Base-by-base conservation (phyloP, 257 asterid genomes). In the Penstemon eatonii region DNA sequence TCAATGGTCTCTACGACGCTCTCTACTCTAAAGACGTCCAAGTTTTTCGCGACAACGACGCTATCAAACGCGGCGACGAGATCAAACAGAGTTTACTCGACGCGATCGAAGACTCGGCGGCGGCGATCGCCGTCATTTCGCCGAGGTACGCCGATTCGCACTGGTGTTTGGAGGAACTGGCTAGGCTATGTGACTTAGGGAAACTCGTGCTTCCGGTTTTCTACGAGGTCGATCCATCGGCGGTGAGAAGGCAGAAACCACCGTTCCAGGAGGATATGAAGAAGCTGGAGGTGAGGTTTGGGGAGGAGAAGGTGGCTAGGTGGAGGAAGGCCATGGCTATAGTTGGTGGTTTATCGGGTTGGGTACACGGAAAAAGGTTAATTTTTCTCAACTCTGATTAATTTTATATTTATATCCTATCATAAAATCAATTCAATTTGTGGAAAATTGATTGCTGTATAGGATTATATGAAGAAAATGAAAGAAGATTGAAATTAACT, bases 131-230 rank as follows among this genome's bases (percentile, higher is more conserved):
- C 25, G 79, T 78, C 10, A 69, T 78, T 6, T 78, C 79, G 5
- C n/a, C 55, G 64, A 68, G 53, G 44, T 77, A 77, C 12, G 78
- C 78, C 19, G 45, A 66, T 7, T 77, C 82, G 1, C 75, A 66
- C 54, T 70, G 79, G 74, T 78, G 79, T 42, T 66, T 78, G 10
- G 82, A 78, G 42, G 82, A 74, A 65, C 56, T 78, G 9, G 79
- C 65, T 5, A 18, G 38, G 45, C 53, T 78, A 18, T 60, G 36
- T 56, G 75, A 72, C 0, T 67, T 60, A n/a, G 49, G 60, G 51
- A 72, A 38, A 44, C 53, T 67, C 0, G 19, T 77, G 65, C 46
- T 77, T 4, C 78, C 81, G 4, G 81, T 77, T 52, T 77, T 77
- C 49, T 77, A 67, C 40, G 4, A 25, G 18, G 78, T 72, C 40